A percentile compares a stretch with the other conserved stretches of the same genome.
Evolutionary conservation across 139 green algal species (phyloP).

Genomic region (Tetraselmis striata): DNA sequence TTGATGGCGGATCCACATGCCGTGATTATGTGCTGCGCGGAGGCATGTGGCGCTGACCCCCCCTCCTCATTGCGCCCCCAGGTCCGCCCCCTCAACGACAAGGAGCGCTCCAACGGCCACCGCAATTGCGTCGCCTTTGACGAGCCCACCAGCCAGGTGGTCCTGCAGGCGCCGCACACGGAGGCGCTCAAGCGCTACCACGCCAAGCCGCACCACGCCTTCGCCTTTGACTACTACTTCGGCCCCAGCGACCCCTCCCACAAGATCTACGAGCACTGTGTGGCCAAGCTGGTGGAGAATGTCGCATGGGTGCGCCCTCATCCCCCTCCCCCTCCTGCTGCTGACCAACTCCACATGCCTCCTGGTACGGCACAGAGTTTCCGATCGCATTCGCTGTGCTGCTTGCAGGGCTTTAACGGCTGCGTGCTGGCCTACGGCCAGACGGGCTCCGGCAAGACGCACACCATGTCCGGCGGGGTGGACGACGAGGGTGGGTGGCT

Average conservation of each 20-base stretch:
- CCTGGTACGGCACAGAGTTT: constrained; percentile 4
- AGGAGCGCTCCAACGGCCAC: constrained; percentile 41
- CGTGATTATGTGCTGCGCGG: no score
- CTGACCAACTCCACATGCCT: no score
- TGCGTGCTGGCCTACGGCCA: constrained; percentile 70
- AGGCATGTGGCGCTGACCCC: no score
- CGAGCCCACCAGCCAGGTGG: constrained; percentile 53
- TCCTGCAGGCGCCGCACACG: constrained; percentile 60
- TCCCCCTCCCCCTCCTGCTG: background rate
- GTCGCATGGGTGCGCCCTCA: constrained; percentile 42
- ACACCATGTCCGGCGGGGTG: constrained; percentile 62
- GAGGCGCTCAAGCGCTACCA: constrained; percentile 51
- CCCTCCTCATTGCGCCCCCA: no score
- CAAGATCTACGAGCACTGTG: constrained; percentile 48
- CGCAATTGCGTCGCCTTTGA: constrained; percentile 53
- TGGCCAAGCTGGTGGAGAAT: constrained; percentile 45
- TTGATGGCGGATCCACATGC: no score
- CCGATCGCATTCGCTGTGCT: no score
- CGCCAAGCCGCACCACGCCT: constrained; percentile 44
- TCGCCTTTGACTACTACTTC: constrained; percentile 53
- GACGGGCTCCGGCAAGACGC: constrained; percentile 65
- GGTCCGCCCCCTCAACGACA: constrained; percentile 50
- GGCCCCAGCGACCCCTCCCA: constrained; percentile 37
- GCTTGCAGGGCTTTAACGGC: constrained; percentile 65
- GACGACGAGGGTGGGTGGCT: constrained; percentile 44